These are phyloP conservation scores for Diplodia intermedia DNA, from an alignment of 2,329 filamentous ascomycete species.

Conservation along the genomic window DNA sequence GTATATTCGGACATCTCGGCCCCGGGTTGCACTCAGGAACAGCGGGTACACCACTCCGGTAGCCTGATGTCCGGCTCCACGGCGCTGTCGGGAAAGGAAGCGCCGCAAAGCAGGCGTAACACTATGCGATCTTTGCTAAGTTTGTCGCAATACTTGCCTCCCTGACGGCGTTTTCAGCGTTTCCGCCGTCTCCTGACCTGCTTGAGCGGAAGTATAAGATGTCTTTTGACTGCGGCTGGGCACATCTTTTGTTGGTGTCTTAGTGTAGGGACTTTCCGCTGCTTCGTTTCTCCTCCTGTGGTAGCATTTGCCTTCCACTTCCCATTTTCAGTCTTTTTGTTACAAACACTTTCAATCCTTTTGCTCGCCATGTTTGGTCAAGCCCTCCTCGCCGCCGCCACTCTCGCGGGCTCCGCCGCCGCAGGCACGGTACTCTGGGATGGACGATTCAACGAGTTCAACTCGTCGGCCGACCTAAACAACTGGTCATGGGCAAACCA, in stretches of 20 bases:
- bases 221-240: constrained; percentile 8
- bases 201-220: not conserved
- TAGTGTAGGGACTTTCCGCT: not conserved
- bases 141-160: not conserved
- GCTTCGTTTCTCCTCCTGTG: not conserved
- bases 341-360: not conserved
- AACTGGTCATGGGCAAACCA: constrained; percentile 49
- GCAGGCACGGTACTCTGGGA: constrained; percentile 66
- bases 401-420: constrained; percentile 18
- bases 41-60: constrained; percentile 12
- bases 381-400: constrained; percentile 2
- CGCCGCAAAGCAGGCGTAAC: not conserved
- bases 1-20: not conserved
- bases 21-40: not conserved
- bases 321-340: not conserved
- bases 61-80: constrained; percentile 6
- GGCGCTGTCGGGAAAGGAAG: not conserved
- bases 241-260: not conserved
- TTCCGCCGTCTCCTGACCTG: not conserved
- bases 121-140: constrained; percentile 8
- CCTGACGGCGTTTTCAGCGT: not conserved
- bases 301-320: not conserved
- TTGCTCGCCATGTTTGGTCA: constrained; percentile 14
- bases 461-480: constrained; percentile 61
- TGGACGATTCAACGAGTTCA: constrained; percentile 68